Percentiles rank a stretch among this genome's conserved stretches.
These are phyloP conservation scores for Neoscytalidium dimidiatum DNA, from an alignment of 2,329 filamentous ascomycete genomes.

Conservation along the genomic window DNA sequence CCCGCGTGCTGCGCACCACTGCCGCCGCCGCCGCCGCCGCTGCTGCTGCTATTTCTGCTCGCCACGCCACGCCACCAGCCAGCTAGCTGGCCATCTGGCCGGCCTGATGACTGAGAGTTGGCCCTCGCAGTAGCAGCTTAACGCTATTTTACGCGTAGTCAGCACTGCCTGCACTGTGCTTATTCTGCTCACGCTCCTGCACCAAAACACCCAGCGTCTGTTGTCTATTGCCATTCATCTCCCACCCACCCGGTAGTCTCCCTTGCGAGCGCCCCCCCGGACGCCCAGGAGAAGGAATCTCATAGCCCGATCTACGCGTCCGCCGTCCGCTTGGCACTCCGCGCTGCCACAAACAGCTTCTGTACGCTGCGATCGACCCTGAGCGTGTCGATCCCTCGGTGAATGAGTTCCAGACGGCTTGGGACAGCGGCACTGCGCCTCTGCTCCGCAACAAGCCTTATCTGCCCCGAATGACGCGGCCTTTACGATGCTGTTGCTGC, in stretches of 20 bases:
- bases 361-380: background rate
- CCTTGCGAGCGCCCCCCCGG: background rate
- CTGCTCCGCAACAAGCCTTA: background rate
- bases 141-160: background rate
- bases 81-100: no score
- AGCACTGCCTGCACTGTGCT: constrained; percentile 5
- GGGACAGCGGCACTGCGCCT: constrained; percentile 5
- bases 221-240: background rate
- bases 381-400: background rate
- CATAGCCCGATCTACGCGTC: background rate
- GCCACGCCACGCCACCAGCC: background rate
- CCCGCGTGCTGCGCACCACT: background rate
- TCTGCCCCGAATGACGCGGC: constrained; percentile 2
- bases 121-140: background rate
- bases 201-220: background rate
- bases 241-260: background rate
- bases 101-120: background rate
- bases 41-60: background rate
- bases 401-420: background rate
- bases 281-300: background rate
- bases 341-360: background rate
- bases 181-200: background rate
- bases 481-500: background rate
- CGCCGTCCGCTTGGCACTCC: constrained; percentile 5
- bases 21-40: no score